These are phyloP conservation scores for rapeseed (Brassica napus) DNA, from an alignment of 345 rosid species.

Conservation along the genomic window DNA sequence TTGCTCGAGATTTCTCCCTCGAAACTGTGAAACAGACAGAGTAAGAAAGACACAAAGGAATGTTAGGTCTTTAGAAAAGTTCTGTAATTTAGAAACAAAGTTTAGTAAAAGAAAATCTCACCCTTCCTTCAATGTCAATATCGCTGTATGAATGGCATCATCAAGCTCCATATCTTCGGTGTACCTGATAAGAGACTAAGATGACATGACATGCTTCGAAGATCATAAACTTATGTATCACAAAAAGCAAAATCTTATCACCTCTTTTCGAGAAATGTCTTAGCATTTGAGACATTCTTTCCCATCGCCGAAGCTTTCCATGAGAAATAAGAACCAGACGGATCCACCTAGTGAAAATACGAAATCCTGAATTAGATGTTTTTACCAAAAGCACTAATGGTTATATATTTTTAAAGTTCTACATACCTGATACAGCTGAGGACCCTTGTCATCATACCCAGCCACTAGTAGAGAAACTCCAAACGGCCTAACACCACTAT, in stretches of 20 bases:
- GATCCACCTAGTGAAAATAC: conserved; percentile 68
- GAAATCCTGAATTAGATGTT: not conserved
- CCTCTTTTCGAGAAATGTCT: conserved; percentile 98
- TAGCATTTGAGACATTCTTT: conserved; percentile 96
- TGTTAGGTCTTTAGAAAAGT: no score
- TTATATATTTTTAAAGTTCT: not conserved
- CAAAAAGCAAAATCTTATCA: conserved; percentile 21
- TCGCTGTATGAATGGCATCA: conserved; percentile 99
- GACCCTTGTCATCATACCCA: conserved; percentile 95
- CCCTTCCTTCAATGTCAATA: conserved; percentile 96
- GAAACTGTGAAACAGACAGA: conserved; percentile 47
- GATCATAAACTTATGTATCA: not conserved
- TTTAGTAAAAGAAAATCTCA: conserved; percentile 26
- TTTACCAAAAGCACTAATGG: not conserved
- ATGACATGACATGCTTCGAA: conserved; percentile 23
- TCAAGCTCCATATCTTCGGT: conserved; percentile 99
- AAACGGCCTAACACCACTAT: conserved; percentile 94
- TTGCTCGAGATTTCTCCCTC: conserved; percentile 90
- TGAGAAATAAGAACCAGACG: conserved; percentile 98
- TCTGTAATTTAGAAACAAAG: not conserved
- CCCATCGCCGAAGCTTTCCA: conserved; percentile 99
- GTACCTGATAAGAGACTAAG: conserved; percentile 50
- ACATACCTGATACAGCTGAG: conserved; percentile 86
- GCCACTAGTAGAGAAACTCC: conserved; percentile 95
- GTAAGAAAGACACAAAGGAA: not conserved